Percentiles rank a stretch among this genome's conserved stretches.
Evolutionary conservation across 441 rosid genomes (phyloP).

Genomic region (Pelargonium exstipulatum): DNA sequence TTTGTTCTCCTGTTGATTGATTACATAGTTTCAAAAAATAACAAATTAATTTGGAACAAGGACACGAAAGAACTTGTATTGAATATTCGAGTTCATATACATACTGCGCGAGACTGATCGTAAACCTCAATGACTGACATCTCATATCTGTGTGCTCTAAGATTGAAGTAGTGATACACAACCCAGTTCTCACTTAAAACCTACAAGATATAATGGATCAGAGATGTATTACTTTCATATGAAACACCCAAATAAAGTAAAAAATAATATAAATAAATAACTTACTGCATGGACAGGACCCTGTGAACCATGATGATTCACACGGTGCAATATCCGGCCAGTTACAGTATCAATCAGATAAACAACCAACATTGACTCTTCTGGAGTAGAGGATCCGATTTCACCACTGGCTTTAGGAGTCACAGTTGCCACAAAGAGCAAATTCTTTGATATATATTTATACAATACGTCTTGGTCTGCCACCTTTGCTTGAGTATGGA

Average conservation of each 20-base stretch:
- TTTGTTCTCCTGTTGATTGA: conserved; percentile 73
- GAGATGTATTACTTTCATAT: conserved; percentile 14
- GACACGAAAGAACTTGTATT: conserved; percentile 8
- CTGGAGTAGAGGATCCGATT: conserved; percentile 86
- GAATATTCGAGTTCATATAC: conserved; percentile 23
- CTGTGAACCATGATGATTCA: conserved; percentile 90
- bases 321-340: conserved; percentile 86
- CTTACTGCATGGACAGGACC: conserved; percentile 94
- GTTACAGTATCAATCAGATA: conserved; percentile 89
- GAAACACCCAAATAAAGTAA: conserved; percentile 14
- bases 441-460: conserved; percentile 77
- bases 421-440: conserved; percentile 83
- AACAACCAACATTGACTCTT: conserved; percentile 70
- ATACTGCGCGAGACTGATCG: conserved; percentile 98
- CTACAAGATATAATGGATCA: conserved; percentile 41
- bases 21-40: conserved; percentile 16
- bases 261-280: conserved; percentile 20
- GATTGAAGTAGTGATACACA: conserved; percentile 94
- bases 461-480: conserved; percentile 91
- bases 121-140: conserved; percentile 91
- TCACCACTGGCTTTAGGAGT: conserved; percentile 80
- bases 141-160: conserved; percentile 94
- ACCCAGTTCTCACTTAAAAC: conserved; percentile 98
- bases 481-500: conserved; percentile 97
- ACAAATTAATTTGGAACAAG: conserved; percentile 13